phyloP scores from a whole-genome alignment of 2,329 filamentous ascomycete genomes.

The Penicillium fuscoglaucum region DNA sequence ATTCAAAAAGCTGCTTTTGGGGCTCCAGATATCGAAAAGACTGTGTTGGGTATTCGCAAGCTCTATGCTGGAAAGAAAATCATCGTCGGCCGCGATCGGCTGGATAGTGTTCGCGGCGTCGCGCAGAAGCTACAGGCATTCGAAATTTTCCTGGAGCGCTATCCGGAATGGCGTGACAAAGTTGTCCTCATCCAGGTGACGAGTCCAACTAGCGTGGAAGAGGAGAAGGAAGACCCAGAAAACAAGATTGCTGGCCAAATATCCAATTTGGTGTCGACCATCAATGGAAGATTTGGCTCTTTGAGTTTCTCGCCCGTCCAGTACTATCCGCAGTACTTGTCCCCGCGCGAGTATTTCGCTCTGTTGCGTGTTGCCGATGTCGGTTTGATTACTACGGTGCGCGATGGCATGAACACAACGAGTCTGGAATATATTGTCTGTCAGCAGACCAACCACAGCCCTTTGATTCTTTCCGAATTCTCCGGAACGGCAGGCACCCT shows the following conservation, averaged over 20 bases:
- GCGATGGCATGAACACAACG: slow-evolving; percentile 97
- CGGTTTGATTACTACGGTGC: slow-evolving; percentile 89
- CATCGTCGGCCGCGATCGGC: slow-evolving; percentile 89
- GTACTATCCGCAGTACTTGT: slow-evolving; percentile 91
- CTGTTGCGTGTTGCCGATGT: slow-evolving; percentile 88
- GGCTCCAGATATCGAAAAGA: slow-evolving; percentile 68
- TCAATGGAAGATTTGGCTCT: slow-evolving; percentile 88
- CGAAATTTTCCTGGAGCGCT: slow-evolving; percentile 84
- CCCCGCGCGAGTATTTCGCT: slow-evolving; percentile 88
- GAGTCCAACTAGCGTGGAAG: slow-evolving; percentile 77
- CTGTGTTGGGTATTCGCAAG: slow-evolving; percentile 68
- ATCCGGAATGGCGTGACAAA: slow-evolving; percentile 87
- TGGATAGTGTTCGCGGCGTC: slow-evolving; percentile 89
- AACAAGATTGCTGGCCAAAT: slow-evolving; percentile 84
- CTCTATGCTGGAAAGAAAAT: slow-evolving; percentile 89
- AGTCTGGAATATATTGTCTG: slow-evolving; percentile 93
- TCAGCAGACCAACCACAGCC: slow-evolving; percentile 81
- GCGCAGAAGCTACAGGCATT: slow-evolving; percentile 96
- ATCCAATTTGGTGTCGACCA: slow-evolving; percentile 83
- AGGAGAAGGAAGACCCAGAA: slow-evolving; percentile 72
- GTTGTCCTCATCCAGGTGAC: slow-evolving; percentile 95
- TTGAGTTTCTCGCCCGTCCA: slow-evolving; percentile 87
- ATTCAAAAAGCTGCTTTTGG: slow-evolving; percentile 75
- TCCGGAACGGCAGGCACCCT: slow-evolving; percentile 89
- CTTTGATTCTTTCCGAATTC: slow-evolving; percentile 92